Conservation (phyloP, 495 filamentous ascomycete species). For the Chaetomium tenue region DNA sequence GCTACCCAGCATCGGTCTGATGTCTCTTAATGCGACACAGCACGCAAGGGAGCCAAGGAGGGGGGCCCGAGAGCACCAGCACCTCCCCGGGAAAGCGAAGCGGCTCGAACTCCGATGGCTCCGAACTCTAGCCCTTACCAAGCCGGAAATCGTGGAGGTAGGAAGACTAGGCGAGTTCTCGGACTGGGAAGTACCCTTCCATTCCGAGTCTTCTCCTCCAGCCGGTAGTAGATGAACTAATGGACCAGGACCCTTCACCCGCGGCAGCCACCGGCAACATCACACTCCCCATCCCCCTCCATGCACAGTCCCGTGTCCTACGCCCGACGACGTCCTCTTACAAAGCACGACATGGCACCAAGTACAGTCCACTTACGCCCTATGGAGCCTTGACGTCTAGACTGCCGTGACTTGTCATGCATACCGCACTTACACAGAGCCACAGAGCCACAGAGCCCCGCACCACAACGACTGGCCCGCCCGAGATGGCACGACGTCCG, state of each 20-base stretch:
- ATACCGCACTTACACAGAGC: background rate
- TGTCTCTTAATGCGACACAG: conserved; percentile 2
- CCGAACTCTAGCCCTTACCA: background rate
- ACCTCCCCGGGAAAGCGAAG: conserved; percentile 1
- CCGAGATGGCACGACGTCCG: background rate
- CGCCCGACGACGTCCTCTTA: background rate
- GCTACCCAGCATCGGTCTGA: background rate
- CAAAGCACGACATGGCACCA: background rate
- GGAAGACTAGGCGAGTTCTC: background rate
- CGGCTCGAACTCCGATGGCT: conserved; percentile 10
- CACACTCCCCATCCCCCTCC: background rate
- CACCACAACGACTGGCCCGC: background rate
- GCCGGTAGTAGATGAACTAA: background rate
- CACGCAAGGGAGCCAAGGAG: conserved; percentile 9
- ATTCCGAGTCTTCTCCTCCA: background rate
- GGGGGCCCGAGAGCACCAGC: background rate
- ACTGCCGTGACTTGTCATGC: background rate
- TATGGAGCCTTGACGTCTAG: background rate
- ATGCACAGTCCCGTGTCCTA: background rate
- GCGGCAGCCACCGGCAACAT: too few species aligned
- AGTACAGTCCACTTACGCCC: background rate
- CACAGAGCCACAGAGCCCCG: too few species aligned
- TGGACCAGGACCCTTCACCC: background rate
- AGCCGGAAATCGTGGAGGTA: background rate
- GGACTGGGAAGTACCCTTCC: background rate